Percentiles rank a stretch among this genome's conserved stretches.
These are phyloP conservation scores for Pichia inconspicua DNA, from an alignment of 1,139 yeast genomes.

Conservation along the genomic window DNA sequence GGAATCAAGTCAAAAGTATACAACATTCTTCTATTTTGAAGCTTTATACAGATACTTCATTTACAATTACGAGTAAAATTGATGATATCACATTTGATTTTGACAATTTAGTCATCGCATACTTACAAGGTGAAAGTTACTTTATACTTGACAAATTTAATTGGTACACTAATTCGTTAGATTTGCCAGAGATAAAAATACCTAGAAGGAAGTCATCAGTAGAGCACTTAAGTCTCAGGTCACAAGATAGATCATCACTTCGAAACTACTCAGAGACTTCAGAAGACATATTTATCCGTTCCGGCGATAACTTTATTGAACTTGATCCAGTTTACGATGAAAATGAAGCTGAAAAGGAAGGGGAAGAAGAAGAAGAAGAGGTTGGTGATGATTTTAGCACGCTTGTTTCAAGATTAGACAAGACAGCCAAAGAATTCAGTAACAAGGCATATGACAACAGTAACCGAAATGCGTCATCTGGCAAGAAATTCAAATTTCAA, in stretches of 20 bases:
- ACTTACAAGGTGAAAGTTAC: slow-evolving; percentile 66
- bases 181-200: slow-evolving; percentile 28
- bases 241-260: slow-evolving; percentile 68
- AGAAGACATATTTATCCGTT: slow-evolving; percentile 47
- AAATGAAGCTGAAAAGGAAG: slow-evolving; percentile 33
- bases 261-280: slow-evolving; percentile 57
- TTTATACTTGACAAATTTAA: slow-evolving; percentile 56
- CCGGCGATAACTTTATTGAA: slow-evolving; percentile 57
- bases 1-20: slow-evolving; percentile 33
- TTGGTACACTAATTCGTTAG: slow-evolving; percentile 35
- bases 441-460: slow-evolving; percentile 8
- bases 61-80: slow-evolving; percentile 10
- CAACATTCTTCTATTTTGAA: slow-evolving; percentile 42
- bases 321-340: slow-evolving; percentile 34
- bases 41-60: slow-evolving; percentile 18
- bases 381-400: slow-evolving; percentile 32
- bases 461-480: slow-evolving; percentile 5
- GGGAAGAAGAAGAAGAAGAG: slow-evolving; percentile 23
- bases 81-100: slow-evolving; percentile 35
- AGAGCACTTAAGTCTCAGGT: slow-evolving; percentile 7
- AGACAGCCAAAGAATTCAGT: slow-evolving; percentile 5
- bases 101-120: slow-evolving; percentile 43
- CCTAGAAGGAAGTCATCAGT: slow-evolving; percentile 34
- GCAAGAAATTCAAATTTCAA: slow-evolving; percentile 29
- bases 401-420: slow-evolving; percentile 46